Base-by-base conservation (phyloP, 148 eudicot genomes). In the Rhododendron ovatum region DNA sequence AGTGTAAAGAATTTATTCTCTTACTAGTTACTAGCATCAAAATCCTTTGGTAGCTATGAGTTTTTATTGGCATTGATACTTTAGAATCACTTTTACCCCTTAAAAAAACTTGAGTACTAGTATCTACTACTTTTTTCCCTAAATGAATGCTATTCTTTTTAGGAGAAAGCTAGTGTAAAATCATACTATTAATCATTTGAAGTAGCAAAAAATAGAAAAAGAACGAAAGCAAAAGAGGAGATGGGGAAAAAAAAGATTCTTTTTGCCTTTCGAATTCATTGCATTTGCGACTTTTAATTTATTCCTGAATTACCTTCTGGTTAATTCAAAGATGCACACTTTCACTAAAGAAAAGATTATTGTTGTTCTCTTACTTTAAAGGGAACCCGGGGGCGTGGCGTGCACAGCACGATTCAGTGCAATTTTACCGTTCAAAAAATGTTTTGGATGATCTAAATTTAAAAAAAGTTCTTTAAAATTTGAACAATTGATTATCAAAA, bases 291-390 rank as follows among this genome's bases (percentile, higher is more conserved):
- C 43, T 85, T 85, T 24, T 55, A 53, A 55, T 55, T 55, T 51
- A 50, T 69, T 48, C 78, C 55, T 73, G 33, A 85, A 77, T 14
- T 53, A 15, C 39, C 28, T 37, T 45, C 77, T 43, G 3, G 61
- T 71, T 30, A 50, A 18, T 59, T 83, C 78, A 35, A 83, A 82
- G 71, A 73, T 86, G 67, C 87, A 78, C 84, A 80, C 45, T 86
- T 37, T 63, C 87, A 76, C 47, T 69, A 65, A 74, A 33, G 59
- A 82, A 9, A 85, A 39, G 41, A 39, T 14, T 76, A 48, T 48
- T 12, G 17, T 84, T 84, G 55, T 78, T 37, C 63, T 37, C 43
- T 22, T 33, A 3, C 85, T 84, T 75, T 74, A 33, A 33, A 69
- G 35, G 33, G 45, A 41, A 41, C 45, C 45, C 7, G 0, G 8